A percentile compares a stretch with the other conserved stretches of the same genome.
Evolutionary conservation across 2,329 filamentous ascomycete species (phyloP).

Genomic region (Orbilia oligospora): DNA sequence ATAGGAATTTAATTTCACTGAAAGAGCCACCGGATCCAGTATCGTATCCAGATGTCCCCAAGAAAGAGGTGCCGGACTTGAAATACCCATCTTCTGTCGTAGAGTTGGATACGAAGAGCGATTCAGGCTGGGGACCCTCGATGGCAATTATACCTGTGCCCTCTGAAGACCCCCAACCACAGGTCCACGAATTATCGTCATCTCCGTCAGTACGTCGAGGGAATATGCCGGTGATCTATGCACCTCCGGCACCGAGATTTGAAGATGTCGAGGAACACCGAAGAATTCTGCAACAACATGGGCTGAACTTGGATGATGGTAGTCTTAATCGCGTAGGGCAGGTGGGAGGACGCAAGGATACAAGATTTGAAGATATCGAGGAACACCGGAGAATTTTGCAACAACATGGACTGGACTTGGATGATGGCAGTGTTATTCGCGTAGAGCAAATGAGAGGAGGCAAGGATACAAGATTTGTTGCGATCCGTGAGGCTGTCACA

Average conservation of each 20-base stretch:
- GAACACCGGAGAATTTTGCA: not conserved
- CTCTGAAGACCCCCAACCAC: not conserved
- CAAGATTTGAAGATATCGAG: not conserved
- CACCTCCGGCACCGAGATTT: not conserved
- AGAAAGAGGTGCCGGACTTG: not conserved
- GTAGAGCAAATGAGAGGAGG: not conserved
- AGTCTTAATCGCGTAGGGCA: not conserved
- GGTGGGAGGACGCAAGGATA: not conserved
- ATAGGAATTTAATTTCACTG: not conserved
- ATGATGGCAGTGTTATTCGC: not conserved
- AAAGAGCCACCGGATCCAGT: not conserved
- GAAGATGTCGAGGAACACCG: not conserved
- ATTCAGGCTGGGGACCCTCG: not conserved
- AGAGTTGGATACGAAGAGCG: not conserved
- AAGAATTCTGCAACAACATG: not conserved
- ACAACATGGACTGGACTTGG: not conserved
- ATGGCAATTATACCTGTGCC: not conserved
- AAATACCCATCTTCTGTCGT: not conserved
- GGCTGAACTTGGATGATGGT: not conserved
- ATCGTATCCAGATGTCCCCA: not conserved
- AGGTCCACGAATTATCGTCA: not conserved
- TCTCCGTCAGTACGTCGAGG: not conserved
- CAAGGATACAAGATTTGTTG: not conserved
- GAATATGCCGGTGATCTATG: not conserved
- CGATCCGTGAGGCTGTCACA: slow-evolving; percentile 8